phyloP scores from a whole-genome alignment of 345 rosid genomes.

The Eucalyptus sideroxylon region DNA sequence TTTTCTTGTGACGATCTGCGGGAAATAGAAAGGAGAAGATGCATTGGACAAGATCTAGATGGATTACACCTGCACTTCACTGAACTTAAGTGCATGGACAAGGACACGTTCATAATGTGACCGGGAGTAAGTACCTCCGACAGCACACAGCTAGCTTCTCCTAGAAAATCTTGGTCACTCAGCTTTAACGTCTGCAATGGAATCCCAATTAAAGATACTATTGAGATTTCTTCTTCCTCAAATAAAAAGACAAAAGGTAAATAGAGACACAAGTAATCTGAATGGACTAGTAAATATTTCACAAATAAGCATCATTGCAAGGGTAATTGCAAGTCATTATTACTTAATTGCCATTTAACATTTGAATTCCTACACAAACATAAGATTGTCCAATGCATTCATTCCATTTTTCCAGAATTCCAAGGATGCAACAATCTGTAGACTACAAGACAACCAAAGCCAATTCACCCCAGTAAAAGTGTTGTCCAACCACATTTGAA shows the following conservation, averaged over 20 bases:
- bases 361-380: neutral
- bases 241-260: neutral
- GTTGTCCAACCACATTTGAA: neutral
- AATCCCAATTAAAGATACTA: neutral
- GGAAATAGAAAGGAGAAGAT: neutral
- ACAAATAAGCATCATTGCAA: neutral
- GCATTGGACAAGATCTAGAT: conserved; percentile 3
- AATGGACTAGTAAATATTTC: neutral
- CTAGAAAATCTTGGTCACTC: conserved; percentile 38
- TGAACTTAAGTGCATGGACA: neutral
- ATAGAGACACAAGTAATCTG: neutral
- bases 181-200: neutral
- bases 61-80: neutral
- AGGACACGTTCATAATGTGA: neutral
- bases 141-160: conserved; percentile 66
- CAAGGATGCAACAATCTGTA: neutral
- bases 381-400: neutral
- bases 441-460: neutral
- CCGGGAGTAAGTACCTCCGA: conserved; percentile 25
- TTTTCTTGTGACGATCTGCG: conserved; percentile 51
- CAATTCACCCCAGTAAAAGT: neutral
- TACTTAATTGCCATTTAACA: neutral
- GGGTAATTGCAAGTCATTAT: neutral
- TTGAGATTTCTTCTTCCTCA: neutral
- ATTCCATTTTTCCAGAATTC: neutral